Evolutionary conservation across 345 rosid species (phyloP), one percentile per base, ranked within the genome.

Genomic region (Passiflora organensis): DNA sequence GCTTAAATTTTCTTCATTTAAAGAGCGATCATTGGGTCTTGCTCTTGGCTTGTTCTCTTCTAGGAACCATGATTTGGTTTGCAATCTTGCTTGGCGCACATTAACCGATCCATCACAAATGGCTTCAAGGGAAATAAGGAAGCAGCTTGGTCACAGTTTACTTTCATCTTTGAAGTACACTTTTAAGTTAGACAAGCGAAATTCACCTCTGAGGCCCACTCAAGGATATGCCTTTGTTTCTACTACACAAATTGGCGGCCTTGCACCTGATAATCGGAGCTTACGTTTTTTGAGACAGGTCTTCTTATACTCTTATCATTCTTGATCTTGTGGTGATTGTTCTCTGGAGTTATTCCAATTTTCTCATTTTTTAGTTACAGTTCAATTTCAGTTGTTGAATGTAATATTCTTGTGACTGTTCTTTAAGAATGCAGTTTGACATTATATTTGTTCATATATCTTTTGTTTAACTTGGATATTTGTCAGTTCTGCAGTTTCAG

Each of bases 261-360:
- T 93, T 75, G 74, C 82, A 55, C 99, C 99, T 57, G 99, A 89
- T 68, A 79, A 83, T 66, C 83, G 82, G 65, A 80, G 87, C 77
- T 62, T 85, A 59, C 87, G 82, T 43, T 93, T 89, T 65, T 43
- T 86, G 63, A 89, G 89, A 75, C 97, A 86, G 96, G 96, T 91
- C 64, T 38, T 63, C 32, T 49, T 2, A 53, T 51, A 56, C 15
- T 56, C 34, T 24, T 21, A 17, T 34, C 12, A 23, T 64, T 50
- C 8, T 53, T 12, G 24, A 22, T 25, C 44, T 51, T 14, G 14
- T 34, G 18, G 48, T 46, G 20, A 22, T 42, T 28, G 17, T 48
- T 48, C 51, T 51, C 20, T 58, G 13, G 32, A 13, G 16, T 15
- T 18, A 17, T 32, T 48, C 36, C 25, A 20, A 13, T 18, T 22